Percentiles rank a stretch among this genome's conserved stretches.
phyloP scores from a whole-genome alignment of 2,329 filamentous ascomycete genomes.

The Hypoxylon sp. region DNA sequence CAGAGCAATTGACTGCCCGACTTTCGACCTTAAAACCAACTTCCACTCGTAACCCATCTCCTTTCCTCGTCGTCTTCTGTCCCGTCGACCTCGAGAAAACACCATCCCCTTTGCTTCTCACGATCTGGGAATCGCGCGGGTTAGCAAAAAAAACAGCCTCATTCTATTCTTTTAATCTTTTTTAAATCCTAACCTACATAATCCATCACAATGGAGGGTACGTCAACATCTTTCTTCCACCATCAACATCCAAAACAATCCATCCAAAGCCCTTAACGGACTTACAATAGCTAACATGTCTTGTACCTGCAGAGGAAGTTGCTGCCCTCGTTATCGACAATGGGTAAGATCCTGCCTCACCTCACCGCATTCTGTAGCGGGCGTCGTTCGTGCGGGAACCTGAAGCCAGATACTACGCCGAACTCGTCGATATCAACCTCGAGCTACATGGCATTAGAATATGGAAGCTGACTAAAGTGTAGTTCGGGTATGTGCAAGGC shows the following conservation, averaged over 20 bases:
- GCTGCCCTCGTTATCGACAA: slow-evolving; percentile 99
- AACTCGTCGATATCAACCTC: slow-evolving; percentile 21
- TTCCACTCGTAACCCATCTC: slow-evolving; percentile 42
- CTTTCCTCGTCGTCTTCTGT: slow-evolving; percentile 50
- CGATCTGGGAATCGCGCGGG: slow-evolving; percentile 50
- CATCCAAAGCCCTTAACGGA: slow-evolving; percentile 13
- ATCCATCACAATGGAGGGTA: slow-evolving; percentile 71
- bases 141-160: slow-evolving; percentile 45
- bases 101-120: slow-evolving; percentile 43
- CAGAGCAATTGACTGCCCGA: slow-evolving; percentile 36
- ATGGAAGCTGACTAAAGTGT: slow-evolving; percentile 44
- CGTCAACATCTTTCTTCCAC: slow-evolving; percentile 54
- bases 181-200: slow-evolving; percentile 48
- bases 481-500: slow-evolving; percentile 99
- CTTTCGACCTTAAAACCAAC: slow-evolving; percentile 43
- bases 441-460: slow-evolving; percentile 12
- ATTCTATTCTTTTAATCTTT: slow-evolving; percentile 42
- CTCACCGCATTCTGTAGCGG: slow-evolving; percentile 50
- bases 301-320: slow-evolving; percentile 86
- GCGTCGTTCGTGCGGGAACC: slow-evolving; percentile 18
- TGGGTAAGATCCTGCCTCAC: slow-evolving; percentile 80
- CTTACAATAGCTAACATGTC: slow-evolving; percentile 53
- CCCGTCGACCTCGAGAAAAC: slow-evolving; percentile 46
- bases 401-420: slow-evolving; percentile 24
- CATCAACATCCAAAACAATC: slow-evolving; percentile 23